Base-by-base conservation (phyloP, 1,284 basidiomycete genomes). In the Laetiporus sulphureus region DNA sequence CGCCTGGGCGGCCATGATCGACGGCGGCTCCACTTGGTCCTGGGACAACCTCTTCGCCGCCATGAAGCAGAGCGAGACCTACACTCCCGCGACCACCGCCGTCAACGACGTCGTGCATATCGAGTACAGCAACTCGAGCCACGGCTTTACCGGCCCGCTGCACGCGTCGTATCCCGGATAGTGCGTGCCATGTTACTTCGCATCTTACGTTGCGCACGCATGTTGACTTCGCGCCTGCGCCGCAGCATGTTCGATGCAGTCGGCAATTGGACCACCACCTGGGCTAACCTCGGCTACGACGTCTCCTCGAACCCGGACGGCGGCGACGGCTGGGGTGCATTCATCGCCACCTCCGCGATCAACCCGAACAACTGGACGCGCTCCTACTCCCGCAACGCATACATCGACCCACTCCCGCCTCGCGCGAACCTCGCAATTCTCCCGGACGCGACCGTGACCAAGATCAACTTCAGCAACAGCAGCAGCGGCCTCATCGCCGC, bases 311-410 rank as follows among this genome's bases (percentile, higher is more conserved):
- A 79, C 47, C 64, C 76, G 0, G 65, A 73, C 44, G 64, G 63
- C 27, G 79, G 79, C 45, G 54, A 68, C 15, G 63, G 63, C 49
- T 67, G 65, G 61, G 74, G 79, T 34, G 66, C 67, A 0, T 80
- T 71, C 53, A 66, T 87, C 48, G 74, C 79, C 0, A 74, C 79
- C 1, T 78, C 75, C 11, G 68, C 73, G 24, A 77, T 88, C 60
- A 80, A 85, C 61, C 73, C 75, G 1, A 33, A 59, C 24, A 85
- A 80, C 69, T 74, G 75, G 68, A 77, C 77, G 1, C 73, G 85
- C 30, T 83, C 78, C 6, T 80, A 83, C 62, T 70, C 83, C 5
- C 73, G 78, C 41, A 71, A 75, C 1, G 83, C 74, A 1, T 88
- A 88, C 66, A 75, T 87, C 53, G 79, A 83, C 55, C 70, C 78